A percentile compares a stretch with the other conserved stretches of the same genome.
Conservation (phyloP, 176 grass and related monocot species). For the Oryza punctata region DNA sequence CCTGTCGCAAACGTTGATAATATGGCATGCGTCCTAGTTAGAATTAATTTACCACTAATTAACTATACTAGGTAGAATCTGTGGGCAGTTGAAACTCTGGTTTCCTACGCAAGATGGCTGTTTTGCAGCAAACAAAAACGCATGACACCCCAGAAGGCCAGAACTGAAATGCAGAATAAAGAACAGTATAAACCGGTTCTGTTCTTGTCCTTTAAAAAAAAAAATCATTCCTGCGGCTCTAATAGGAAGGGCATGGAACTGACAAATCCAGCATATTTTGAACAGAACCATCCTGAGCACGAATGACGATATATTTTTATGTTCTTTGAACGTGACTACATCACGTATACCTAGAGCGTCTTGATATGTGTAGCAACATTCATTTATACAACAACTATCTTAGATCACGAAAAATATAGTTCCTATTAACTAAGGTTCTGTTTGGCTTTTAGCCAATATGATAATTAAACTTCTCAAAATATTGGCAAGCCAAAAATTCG, state of each 20-base stretch:
- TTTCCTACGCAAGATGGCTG: not conserved
- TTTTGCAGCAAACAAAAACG: not conserved
- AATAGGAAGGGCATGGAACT: not conserved
- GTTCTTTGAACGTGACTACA: not conserved
- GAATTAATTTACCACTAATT: not conserved
- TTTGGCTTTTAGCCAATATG: no score
- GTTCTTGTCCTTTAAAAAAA: not conserved
- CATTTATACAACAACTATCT: not conserved
- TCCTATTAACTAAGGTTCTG: no score
- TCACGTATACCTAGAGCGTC: not conserved
- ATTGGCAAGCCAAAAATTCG: no score
- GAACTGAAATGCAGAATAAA: not conserved
- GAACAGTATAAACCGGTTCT: not conserved
- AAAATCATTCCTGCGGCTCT: not conserved
- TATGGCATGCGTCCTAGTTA: not conserved
- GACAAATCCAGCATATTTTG: not conserved
- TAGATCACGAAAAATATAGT: not conserved
- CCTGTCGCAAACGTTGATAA: not conserved
- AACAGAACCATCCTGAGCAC: not conserved
- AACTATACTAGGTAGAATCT: not conserved
- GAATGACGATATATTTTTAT: not conserved
- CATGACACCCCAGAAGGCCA: no score
- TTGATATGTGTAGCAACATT: not conserved
- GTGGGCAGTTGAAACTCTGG: slow-evolving; percentile 11
- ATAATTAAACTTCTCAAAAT: no score